phyloP scores from a whole-genome alignment of 768 basidiomycete species.

The Pleurotus salmoneostramineus region DNA sequence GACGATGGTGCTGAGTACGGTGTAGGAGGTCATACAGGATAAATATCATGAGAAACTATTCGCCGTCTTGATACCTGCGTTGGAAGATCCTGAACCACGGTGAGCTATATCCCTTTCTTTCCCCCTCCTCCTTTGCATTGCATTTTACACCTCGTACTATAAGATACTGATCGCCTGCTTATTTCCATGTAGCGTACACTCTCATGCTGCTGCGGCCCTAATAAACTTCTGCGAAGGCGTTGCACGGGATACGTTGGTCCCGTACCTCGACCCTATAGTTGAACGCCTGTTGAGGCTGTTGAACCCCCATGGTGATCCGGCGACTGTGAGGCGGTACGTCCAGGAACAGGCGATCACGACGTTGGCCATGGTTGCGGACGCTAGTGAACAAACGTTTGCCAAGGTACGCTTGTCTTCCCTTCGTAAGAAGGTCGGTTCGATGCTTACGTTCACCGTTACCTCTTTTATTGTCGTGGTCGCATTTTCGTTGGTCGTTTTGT shows the following conservation, averaged over 20 bases:
- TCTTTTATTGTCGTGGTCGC: background rate
- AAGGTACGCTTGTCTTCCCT: conserved; percentile 40
- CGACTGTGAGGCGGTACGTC: conserved; percentile 52
- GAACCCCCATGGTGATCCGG: conserved; percentile 46
- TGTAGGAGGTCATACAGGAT: conserved; percentile 74
- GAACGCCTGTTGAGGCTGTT: conserved; percentile 66
- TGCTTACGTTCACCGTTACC: conserved; percentile 5
- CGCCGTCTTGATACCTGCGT: conserved; percentile 62
- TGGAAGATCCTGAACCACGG: conserved; percentile 76
- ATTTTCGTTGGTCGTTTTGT: background rate
- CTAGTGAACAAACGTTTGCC: conserved; percentile 73
- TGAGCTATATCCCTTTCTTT: conserved; percentile 20
- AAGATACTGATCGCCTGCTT: background rate
- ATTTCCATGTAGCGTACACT: conserved; percentile 58
- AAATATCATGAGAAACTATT: conserved; percentile 67
- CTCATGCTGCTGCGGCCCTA: conserved; percentile 82
- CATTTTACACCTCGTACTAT: background rate
- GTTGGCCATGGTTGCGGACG: conserved; percentile 86
- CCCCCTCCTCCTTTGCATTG: background rate
- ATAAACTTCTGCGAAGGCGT: conserved; percentile 93
- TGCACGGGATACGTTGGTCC: conserved; percentile 63
- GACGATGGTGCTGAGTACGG: background rate
- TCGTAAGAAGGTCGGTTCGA: background rate
- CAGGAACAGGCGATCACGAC: conserved; percentile 89
- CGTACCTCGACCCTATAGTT: conserved; percentile 79